A percentile compares a stretch with the other conserved stretches of the same genome.
These are phyloP conservation scores for Hydnum rufescens DNA, from an alignment of 768 basidiomycete genomes.

Conservation along the genomic window DNA sequence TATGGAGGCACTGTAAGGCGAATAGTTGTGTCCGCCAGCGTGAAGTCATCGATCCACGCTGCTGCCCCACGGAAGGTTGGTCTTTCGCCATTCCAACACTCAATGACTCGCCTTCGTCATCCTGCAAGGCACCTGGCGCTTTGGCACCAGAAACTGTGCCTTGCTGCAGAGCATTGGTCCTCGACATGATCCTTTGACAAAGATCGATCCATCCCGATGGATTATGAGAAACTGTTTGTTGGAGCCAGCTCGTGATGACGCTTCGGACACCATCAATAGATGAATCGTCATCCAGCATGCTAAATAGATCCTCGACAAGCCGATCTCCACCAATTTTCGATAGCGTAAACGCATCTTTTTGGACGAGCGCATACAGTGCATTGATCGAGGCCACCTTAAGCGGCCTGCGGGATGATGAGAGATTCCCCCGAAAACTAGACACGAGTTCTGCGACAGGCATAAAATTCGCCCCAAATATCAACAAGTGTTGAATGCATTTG, in stretches of 20 bases:
- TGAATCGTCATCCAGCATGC: slow-evolving; percentile 86
- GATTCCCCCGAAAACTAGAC: slow-evolving; percentile 51
- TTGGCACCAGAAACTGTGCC: slow-evolving; percentile 39
- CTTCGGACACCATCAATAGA: slow-evolving; percentile 84
- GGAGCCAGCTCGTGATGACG: slow-evolving; percentile 85
- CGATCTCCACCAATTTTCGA: slow-evolving; percentile 86
- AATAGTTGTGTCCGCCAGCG: slow-evolving; percentile 96
- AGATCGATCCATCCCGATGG: slow-evolving; percentile 97
- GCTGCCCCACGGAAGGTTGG: slow-evolving; percentile 14
- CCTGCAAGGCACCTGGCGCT: slow-evolving; percentile 27
- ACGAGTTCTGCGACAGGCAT: slow-evolving; percentile 69
- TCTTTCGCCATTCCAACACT: slow-evolving; percentile 36
- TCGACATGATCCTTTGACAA: slow-evolving; percentile 91
- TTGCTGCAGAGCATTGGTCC: slow-evolving; percentile 71
- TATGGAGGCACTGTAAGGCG: slow-evolving; percentile 79
- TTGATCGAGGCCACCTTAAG: slow-evolving; percentile 90
- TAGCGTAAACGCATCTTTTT: slow-evolving; percentile 80
- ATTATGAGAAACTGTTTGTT: slow-evolving; percentile 81
- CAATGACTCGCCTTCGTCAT: slow-evolving; percentile 90
- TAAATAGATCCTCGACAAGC: slow-evolving; percentile 86
- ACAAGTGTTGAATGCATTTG: slow-evolving; percentile 87
- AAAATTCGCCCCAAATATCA: slow-evolving; percentile 84
- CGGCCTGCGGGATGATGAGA: slow-evolving; percentile 62
- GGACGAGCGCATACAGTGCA: slow-evolving; percentile 89
- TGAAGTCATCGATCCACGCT: slow-evolving; percentile 35